Conservation (phyloP, 192 early-diverging fungal species). For the Spizellomyces sp. region DNA sequence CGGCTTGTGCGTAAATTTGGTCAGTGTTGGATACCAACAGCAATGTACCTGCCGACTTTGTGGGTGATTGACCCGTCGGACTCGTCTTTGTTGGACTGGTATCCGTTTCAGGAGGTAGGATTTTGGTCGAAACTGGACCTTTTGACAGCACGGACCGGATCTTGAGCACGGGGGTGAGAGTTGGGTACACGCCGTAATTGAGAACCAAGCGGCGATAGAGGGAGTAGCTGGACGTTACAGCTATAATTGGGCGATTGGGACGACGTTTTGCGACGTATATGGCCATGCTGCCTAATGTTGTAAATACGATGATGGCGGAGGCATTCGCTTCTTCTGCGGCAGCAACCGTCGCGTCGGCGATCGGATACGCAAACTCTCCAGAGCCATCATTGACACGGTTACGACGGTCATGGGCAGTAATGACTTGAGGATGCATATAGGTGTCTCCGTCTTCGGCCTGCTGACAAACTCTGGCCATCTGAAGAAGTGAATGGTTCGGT, state of each 20-base stretch:
- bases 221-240: slow-evolving; percentile 46
- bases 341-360: slow-evolving; percentile 58
- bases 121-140: not conserved
- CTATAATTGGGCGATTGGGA: slow-evolving; percentile 46
- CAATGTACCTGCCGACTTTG: not conserved
- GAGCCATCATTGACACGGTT: slow-evolving; percentile 27
- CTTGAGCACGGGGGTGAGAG: slow-evolving; percentile 36
- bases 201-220: slow-evolving; percentile 46
- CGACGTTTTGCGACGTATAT: slow-evolving; percentile 50
- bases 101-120: not conserved
- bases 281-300: slow-evolving; percentile 39
- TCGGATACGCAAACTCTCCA: slow-evolving; percentile 43
- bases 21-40: slow-evolving; percentile 45
- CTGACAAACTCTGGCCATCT: slow-evolving; percentile 53
- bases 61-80: not conserved
- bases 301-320: slow-evolving; percentile 51
- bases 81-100: not conserved
- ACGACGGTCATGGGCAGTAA: slow-evolving; percentile 2
- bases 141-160: not conserved
- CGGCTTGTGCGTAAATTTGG: slow-evolving; percentile 49
- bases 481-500: not conserved
- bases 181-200: slow-evolving; percentile 45
- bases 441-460: slow-evolving; percentile 42
- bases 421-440: slow-evolving; percentile 32
- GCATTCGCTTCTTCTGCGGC: slow-evolving; percentile 50